A percentile compares a stretch with the other conserved stretches of the same genome.
phyloP scores from a whole-genome alignment of 805 yeast genomes.

The Yamadazyma phyllophila region DNA sequence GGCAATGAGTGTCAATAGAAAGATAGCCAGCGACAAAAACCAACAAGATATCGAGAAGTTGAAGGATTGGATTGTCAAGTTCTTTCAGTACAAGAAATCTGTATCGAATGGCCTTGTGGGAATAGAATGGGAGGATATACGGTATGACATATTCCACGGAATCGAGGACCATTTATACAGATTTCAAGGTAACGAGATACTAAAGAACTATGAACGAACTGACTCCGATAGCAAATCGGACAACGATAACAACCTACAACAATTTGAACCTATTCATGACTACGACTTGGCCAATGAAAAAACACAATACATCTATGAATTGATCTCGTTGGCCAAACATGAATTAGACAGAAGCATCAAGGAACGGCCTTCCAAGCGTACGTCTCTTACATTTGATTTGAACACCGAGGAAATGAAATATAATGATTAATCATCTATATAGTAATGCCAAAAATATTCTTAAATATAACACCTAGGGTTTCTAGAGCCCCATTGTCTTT shows the following conservation, averaged over 20 bases:
- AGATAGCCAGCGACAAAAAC: not conserved
- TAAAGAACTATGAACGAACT: not conserved
- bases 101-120: constrained; percentile 34
- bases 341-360: constrained; percentile 9
- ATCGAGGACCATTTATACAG: constrained; percentile 35
- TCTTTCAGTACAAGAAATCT: constrained; percentile 36
- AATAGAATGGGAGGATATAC: constrained; percentile 44
- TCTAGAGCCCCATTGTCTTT: constrained; percentile 24
- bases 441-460: constrained; percentile 17
- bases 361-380: not conserved
- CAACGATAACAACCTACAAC: not conserved
- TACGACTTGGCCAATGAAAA: constrained; percentile 33
- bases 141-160: constrained; percentile 36
- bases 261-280: constrained; percentile 28
- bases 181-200: constrained; percentile 13
- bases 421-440: constrained; percentile 1
- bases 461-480: constrained; percentile 23
- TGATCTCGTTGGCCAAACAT: constrained; percentile 7
- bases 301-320: constrained; percentile 16
- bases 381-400: constrained; percentile 23
- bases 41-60: constrained; percentile 21
- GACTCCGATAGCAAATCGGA: not conserved
- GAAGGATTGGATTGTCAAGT: constrained; percentile 30
- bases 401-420: constrained; percentile 20
- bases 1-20: not conserved